These are phyloP conservation scores for Boechera retrofracta DNA, from an alignment of 345 rosid genomes.

Conservation along the genomic window DNA sequence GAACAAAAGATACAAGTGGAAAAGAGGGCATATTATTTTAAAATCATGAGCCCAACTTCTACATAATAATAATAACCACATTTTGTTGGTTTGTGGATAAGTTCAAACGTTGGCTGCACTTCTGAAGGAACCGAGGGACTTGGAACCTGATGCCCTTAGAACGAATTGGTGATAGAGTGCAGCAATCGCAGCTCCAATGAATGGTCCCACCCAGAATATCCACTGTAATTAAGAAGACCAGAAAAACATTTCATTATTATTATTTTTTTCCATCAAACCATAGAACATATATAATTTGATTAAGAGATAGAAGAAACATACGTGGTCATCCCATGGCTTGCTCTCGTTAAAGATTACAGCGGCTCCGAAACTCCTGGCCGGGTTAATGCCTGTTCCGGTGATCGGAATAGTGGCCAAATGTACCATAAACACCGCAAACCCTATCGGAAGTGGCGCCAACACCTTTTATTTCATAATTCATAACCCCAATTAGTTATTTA, in stretches of 20 bases:
- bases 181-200: conserved; percentile 83
- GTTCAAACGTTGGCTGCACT: conserved; percentile 58
- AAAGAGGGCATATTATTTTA: not conserved
- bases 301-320: conserved; percentile 27
- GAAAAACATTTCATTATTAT: not conserved
- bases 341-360: conserved; percentile 57
- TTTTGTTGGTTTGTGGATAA: conserved; percentile 4
- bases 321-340: conserved; percentile 70
- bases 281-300: not conserved
- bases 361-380: conserved; percentile 72
- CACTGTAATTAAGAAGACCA: conserved; percentile 50
- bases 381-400: conserved; percentile 78
- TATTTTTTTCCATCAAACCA: too few relatives aligned
- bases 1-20: not conserved
- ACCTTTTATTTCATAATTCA: conserved; percentile 44
- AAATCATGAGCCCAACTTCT: conserved; percentile 2
- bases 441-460: conserved; percentile 71
- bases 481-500: not conserved
- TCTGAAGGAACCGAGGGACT: conserved; percentile 88
- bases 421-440: conserved; percentile 73
- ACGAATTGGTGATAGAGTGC: conserved; percentile 83
- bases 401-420: conserved; percentile 75
- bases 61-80: conserved; percentile 3
- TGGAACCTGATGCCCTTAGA: conserved; percentile 73
- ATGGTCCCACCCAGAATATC: conserved; percentile 91